These are phyloP conservation scores for Saccharum officinarum DNA, from an alignment of 176 grass and related monocot genomes.

Conservation along the genomic window DNA sequence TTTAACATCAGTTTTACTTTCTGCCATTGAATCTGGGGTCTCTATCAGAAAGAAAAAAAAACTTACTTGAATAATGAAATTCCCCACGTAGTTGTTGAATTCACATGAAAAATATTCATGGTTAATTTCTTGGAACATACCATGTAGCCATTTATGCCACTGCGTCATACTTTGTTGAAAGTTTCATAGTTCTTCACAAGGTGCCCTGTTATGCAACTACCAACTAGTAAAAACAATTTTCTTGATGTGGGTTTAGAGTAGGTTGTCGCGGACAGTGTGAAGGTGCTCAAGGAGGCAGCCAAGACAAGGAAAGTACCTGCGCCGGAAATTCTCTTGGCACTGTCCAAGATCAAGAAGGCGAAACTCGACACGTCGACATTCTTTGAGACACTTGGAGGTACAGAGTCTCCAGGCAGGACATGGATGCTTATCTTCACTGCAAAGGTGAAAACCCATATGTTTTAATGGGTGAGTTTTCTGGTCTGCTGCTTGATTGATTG, in stretches of 20 bases:
- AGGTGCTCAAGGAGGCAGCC: constrained; percentile 80
- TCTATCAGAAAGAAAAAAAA: not conserved
- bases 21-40: not conserved
- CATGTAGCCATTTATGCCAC: not conserved
- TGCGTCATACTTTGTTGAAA: not conserved
- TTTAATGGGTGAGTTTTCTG: not conserved
- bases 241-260: constrained; percentile 34
- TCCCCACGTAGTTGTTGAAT: not conserved
- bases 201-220: not conserved
- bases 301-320: constrained; percentile 75
- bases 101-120: not conserved
- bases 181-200: not conserved
- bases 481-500: not conserved
- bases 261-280: constrained; percentile 64
- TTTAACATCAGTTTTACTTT: not conserved
- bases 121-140: not conserved
- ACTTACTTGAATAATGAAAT: not conserved
- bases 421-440: constrained; percentile 99
- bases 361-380: constrained; percentile 69
- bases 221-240: not conserved
- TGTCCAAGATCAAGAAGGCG: constrained; percentile 75
- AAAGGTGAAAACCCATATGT: constrained; percentile 32
- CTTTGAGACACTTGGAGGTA: constrained; percentile 80
- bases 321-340: constrained; percentile 55
- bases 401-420: constrained; percentile 81